Conservation (phyloP, 495 filamentous ascomycete genomes). For the Arthonia radiata region DNA sequence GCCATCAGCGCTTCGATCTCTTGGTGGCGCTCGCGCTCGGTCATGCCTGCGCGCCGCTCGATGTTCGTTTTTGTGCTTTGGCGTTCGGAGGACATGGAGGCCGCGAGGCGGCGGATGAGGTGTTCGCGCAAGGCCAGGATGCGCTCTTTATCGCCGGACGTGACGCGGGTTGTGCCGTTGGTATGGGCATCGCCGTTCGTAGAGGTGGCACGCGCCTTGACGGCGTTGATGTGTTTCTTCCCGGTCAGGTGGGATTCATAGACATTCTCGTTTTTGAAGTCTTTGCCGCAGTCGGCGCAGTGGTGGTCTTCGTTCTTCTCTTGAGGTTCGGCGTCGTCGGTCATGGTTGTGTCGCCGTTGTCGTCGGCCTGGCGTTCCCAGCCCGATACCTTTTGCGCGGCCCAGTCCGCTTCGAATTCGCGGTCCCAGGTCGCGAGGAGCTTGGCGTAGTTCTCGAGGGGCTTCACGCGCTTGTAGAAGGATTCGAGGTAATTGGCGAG, state of each 20-base stretch:
- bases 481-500: constrained; percentile 61
- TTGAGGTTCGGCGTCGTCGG: constrained; percentile 19
- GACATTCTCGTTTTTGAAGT: constrained; percentile 87
- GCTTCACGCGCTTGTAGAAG: constrained; percentile 58
- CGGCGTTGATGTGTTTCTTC: constrained; percentile 76
- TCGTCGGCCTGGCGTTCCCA: constrained; percentile 64
- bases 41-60: constrained; percentile 86
- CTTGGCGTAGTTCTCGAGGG: constrained; percentile 61
- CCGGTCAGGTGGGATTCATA: constrained; percentile 71
- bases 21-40: constrained; percentile 74
- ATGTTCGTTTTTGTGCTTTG: constrained; percentile 76
- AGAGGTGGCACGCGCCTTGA: constrained; percentile 14
- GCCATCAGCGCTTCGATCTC: constrained; percentile 73
- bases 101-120: constrained; percentile 48
- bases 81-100: constrained; percentile 52
- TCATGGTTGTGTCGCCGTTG: constrained; percentile 17
- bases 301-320: constrained; percentile 42
- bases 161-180: constrained; percentile 6
- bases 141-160: constrained; percentile 40
- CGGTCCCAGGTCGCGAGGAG: constrained; percentile 47
- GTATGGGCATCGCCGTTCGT: constrained; percentile 11
- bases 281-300: constrained; percentile 78
- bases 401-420: constrained; percentile 69
- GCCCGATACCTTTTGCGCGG: constrained; percentile 46
- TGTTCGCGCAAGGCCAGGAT: constrained; percentile 78